Percentiles rank a stretch among this genome's conserved stretches.
Evolutionary conservation across 1,284 basidiomycete genomes (phyloP).

Genomic region (Serendipita sp.): DNA sequence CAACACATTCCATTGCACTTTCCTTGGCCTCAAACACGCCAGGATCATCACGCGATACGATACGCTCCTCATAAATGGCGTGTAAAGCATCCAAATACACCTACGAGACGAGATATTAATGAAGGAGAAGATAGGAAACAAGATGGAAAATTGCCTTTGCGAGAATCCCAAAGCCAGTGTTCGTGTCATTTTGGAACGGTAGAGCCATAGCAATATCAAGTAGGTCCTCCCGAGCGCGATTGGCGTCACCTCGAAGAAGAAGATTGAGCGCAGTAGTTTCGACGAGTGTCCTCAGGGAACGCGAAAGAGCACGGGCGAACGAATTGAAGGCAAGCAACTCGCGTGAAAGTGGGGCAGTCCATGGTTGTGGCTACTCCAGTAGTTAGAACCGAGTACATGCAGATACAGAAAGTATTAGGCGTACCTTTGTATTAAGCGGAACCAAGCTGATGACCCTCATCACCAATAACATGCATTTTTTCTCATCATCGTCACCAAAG

Average conservation of each 20-base stretch:
- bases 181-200: conserved; percentile 91
- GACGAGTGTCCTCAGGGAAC: conserved; percentile 77
- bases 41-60: conserved; percentile 26
- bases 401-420: neutral
- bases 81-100: conserved; percentile 85
- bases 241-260: conserved; percentile 78
- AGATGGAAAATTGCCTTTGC: conserved; percentile 41
- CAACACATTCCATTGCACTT: conserved; percentile 80
- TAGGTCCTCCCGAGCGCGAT: conserved; percentile 76
- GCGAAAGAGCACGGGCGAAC: conserved; percentile 80
- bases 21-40: conserved; percentile 74
- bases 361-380: conserved; percentile 50
- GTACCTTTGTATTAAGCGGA: conserved; percentile 80
- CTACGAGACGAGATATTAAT: neutral
- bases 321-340: conserved; percentile 98
- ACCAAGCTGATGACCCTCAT: conserved; percentile 93
- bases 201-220: conserved; percentile 82
- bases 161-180: conserved; percentile 94
- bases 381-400: conserved; percentile 8
- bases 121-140: no score
- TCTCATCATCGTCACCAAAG: conserved; percentile 86
- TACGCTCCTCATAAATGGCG: conserved; percentile 61
- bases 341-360: conserved; percentile 89
- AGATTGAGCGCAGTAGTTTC: conserved; percentile 89
- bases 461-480: conserved; percentile 82